phyloP scores from a whole-genome alignment of 495 filamentous ascomycete species.

The Tuber microsphaerosporum region DNA sequence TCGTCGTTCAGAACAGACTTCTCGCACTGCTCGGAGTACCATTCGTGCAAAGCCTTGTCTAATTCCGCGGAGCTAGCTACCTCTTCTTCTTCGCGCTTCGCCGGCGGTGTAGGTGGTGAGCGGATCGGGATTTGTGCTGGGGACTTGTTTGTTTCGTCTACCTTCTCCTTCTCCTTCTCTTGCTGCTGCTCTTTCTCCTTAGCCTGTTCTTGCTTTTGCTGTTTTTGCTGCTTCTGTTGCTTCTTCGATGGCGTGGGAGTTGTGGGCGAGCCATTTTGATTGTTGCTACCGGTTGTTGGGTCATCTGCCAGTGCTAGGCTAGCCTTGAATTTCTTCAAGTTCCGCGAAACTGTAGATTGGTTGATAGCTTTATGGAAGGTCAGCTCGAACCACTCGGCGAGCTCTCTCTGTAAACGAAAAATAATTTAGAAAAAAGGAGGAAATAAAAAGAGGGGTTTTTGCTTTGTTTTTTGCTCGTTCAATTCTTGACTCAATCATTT shows the following conservation, averaged over 20 bases:
- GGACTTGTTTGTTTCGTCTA: neutral
- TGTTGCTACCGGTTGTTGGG: conserved; percentile 5
- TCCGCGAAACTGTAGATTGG: conserved; percentile 39
- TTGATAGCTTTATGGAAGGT: conserved; percentile 40
- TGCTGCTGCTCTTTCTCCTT: neutral
- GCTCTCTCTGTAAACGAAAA: conserved; percentile 29
- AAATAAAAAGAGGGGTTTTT: conserved; percentile 16
- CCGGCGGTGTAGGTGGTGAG: conserved; percentile 24
- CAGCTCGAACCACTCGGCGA: conserved; percentile 39
- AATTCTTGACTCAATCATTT: neutral
- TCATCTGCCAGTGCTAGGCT: conserved; percentile 29
- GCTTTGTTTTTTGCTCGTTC: neutral
- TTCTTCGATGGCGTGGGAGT: conserved; percentile 1
- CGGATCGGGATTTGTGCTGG: neutral
- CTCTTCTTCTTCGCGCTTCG: conserved; percentile 21
- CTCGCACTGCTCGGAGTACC: conserved; percentile 25
- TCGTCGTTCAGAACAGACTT: conserved; percentile 15
- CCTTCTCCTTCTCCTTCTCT: neutral
- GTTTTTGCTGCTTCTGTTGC: neutral
- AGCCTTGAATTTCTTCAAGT: conserved; percentile 40
- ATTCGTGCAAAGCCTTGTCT: conserved; percentile 26
- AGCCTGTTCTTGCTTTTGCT: neutral
- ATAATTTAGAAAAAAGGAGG: conserved; percentile 13
- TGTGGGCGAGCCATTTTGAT: neutral
- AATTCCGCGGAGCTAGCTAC: conserved; percentile 26